Percentiles rank a stretch among this genome's conserved stretches.
phyloP scores from a whole-genome alignment of 495 filamentous ascomycete species.

The Rostrohypoxylon terebratum region DNA sequence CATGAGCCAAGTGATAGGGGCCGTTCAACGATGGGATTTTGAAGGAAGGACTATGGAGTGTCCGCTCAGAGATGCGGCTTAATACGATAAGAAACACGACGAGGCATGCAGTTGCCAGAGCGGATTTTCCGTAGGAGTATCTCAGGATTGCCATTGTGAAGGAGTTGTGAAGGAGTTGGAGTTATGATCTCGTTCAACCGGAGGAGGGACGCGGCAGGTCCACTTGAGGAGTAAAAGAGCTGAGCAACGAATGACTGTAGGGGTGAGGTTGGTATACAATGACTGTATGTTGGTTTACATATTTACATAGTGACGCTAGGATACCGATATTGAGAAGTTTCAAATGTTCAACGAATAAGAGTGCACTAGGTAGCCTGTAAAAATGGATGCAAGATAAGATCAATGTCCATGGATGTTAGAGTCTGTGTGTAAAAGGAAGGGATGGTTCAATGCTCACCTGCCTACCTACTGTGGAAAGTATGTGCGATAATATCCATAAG shows the following conservation, averaged over 20 bases:
- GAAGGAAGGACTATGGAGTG: slow-evolving; percentile 18
- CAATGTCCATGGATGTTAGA: not conserved
- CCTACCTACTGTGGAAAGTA: not conserved
- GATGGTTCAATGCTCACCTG: not conserved
- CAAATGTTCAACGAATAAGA: not conserved
- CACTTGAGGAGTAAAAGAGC: too few species aligned
- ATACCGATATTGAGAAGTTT: not conserved
- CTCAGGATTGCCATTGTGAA: slow-evolving; percentile 41
- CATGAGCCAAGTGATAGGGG: slow-evolving; percentile 32
- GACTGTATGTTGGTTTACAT: not conserved
- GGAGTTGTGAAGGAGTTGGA: not conserved
- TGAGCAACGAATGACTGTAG: not conserved
- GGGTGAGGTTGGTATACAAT: not conserved
- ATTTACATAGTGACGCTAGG: not conserved
- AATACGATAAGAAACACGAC: slow-evolving; percentile 47
- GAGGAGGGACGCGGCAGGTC: too few species aligned
- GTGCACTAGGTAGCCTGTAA: not conserved
- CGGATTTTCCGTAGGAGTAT: slow-evolving; percentile 29
- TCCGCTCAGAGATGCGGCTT: slow-evolving; percentile 47
- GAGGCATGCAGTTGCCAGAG: slow-evolving; percentile 41
- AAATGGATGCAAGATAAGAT: not conserved
- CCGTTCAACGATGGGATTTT: slow-evolving; percentile 23
- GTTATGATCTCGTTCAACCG: slow-evolving; percentile 1
- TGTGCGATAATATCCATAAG: not conserved
- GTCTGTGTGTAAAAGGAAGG: not conserved